Evolutionary conservation across 345 rosid genomes (phyloP), one percentile per base, ranked within the genome.

Genomic region (Sisymbrium altissimum): DNA sequence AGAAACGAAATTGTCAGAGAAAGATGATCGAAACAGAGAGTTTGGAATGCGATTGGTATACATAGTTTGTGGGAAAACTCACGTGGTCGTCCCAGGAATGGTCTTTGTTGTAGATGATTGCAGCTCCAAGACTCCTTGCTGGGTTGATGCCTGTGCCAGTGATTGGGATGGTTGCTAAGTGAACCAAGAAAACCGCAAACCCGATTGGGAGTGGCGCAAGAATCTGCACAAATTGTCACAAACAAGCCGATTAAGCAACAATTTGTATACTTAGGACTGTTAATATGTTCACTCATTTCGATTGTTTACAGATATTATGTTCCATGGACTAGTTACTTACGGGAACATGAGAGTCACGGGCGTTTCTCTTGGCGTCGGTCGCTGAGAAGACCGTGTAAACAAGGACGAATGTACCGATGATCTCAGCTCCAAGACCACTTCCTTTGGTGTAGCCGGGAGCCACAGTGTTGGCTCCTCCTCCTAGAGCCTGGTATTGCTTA

Each of bases 81-180:
- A 87, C 91, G n/a, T 87, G 91, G 70, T 87, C 91, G 69, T 87
- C 74, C 91, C 91, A 87, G 3, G 81, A 82, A 11, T 35, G 72
- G 73, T 79, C 81, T 8, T 30, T 65, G 87, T 87, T 79, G 86
- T 46, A 87, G 76, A 87, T 83, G 70, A 87, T 87, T 65, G 91
- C 86, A 32, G 91, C 91, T 46, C 91, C 88, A 11, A 86, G 90
- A 56, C 90, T 86, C 70, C 90, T 77, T 2, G 91, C 91, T n/a
- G 91, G 91, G 84, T 86, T 86, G 67, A 86, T 86, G 29, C 90
- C 90, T 9, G 90, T 86, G 40, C 90, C 88, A 2, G 90, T 87
- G 52, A 87, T 79, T 5, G 89, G 91, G 72, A 87, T 85, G 32
- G 89, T 87, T 38, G 91, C 91, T 63, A 87, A 74, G 83, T 87